Evolutionary conservation across 2,329 filamentous ascomycete genomes (phyloP).

Genomic region (Drechslerella dactyloides): DNA sequence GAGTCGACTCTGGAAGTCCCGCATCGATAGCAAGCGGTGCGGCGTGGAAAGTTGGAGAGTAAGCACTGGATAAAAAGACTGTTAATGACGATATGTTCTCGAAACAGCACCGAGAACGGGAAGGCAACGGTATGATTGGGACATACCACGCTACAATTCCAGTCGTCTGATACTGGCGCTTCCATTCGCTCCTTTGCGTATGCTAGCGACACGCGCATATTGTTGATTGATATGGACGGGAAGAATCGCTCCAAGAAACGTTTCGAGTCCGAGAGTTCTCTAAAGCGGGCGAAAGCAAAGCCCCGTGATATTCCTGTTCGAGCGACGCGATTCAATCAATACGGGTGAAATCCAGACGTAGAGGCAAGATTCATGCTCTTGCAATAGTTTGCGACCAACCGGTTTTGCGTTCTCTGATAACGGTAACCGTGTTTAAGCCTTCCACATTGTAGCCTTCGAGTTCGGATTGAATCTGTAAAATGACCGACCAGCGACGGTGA

Average conservation of each 20-base stretch:
- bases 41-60: slow-evolving; percentile 65
- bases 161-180: slow-evolving; percentile 62
- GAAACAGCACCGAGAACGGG: not conserved
- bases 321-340: slow-evolving; percentile 51
- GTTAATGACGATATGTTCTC: slow-evolving; percentile 5
- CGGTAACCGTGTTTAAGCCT: slow-evolving; percentile 65
- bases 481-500: slow-evolving; percentile 51
- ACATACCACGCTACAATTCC: slow-evolving; percentile 65
- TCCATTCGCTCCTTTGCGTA: slow-evolving; percentile 61
- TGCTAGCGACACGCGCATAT: slow-evolving; percentile 62
- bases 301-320: slow-evolving; percentile 63
- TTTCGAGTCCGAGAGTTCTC: slow-evolving; percentile 61
- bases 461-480: slow-evolving; percentile 65
- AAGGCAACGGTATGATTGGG: slow-evolving; percentile 32
- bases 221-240: slow-evolving; percentile 62
- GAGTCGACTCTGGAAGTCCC: slow-evolving; percentile 64
- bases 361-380: slow-evolving; percentile 36
- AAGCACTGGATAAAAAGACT: slow-evolving; percentile 61
- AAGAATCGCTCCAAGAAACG: slow-evolving; percentile 64
- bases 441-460: slow-evolving; percentile 63
- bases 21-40: slow-evolving; percentile 67
- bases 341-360: slow-evolving; percentile 35
- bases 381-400: slow-evolving; percentile 58
- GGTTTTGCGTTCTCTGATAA: slow-evolving; percentile 67
- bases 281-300: slow-evolving; percentile 66